Conservation (phyloP, 192 early-diverging fungal species). For the Ambispora gerdemannii region DNA sequence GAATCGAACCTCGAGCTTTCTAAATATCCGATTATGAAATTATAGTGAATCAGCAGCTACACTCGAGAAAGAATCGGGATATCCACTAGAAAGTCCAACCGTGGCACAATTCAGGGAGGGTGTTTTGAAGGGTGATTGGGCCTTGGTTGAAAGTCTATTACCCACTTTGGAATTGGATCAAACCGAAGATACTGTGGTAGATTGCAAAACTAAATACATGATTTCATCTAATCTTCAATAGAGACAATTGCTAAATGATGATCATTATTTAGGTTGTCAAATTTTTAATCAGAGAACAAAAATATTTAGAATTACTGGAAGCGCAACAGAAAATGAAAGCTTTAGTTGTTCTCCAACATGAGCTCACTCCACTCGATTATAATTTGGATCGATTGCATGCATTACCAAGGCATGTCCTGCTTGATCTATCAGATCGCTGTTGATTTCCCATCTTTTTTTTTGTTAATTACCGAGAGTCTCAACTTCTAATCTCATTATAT, state of each 20-base stretch:
- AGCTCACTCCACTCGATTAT: slow-evolving; percentile 69
- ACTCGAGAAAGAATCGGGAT: slow-evolving; percentile 80
- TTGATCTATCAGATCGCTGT: no score
- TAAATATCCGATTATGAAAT: background rate
- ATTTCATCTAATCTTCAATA: background rate
- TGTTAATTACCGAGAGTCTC: no score
- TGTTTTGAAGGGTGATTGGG: slow-evolving; percentile 80
- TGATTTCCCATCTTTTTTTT: no score
- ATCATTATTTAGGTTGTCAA: slow-evolving; percentile 36
- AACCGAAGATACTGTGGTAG: slow-evolving; percentile 35
- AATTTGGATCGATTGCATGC: slow-evolving; percentile 70
- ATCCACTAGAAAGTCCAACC: slow-evolving; percentile 66
- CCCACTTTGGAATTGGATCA: slow-evolving; percentile 47
- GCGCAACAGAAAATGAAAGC: slow-evolving; percentile 65
- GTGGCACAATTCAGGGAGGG: slow-evolving; percentile 67
- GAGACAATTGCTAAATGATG: background rate
- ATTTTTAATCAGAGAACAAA: slow-evolving; percentile 85
- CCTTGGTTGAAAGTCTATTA: slow-evolving; percentile 57
- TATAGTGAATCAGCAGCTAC: slow-evolving; percentile 61
- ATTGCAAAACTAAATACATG: background rate
- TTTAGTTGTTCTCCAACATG: slow-evolving; percentile 70
- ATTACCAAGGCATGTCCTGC: slow-evolving; percentile 60
- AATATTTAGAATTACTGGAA: slow-evolving; percentile 88
- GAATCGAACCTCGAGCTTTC: slow-evolving; percentile 4
- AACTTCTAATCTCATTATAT: background rate